Evolutionary conservation across 2,329 filamentous ascomycete species (phyloP).

Genomic region (Xylaria polymorpha): DNA sequence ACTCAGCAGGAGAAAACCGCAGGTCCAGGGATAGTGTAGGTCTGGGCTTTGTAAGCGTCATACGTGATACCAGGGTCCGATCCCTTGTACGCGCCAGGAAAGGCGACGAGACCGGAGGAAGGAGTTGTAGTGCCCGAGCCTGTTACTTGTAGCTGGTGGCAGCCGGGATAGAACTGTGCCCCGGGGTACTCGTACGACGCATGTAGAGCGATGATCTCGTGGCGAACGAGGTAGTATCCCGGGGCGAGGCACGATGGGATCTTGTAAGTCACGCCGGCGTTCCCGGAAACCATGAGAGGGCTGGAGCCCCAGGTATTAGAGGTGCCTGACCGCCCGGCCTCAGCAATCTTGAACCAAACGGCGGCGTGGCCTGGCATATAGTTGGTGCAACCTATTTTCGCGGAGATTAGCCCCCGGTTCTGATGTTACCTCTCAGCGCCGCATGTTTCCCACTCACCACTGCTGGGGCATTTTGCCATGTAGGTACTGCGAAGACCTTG

Average conservation of each 20-base stretch:
- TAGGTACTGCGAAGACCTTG: slow-evolving; percentile 56
- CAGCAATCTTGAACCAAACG: slow-evolving; percentile 68
- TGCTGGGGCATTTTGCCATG: slow-evolving; percentile 67
- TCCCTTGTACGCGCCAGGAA: slow-evolving; percentile 65
- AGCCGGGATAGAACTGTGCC: slow-evolving; percentile 68
- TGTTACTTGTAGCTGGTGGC: slow-evolving; percentile 67
- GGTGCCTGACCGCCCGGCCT: slow-evolving; percentile 62
- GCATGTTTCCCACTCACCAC: slow-evolving; percentile 49
- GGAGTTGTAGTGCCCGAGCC: slow-evolving; percentile 59
- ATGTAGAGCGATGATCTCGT: slow-evolving; percentile 68
- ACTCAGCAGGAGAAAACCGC: slow-evolving; percentile 60
- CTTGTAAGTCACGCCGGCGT: slow-evolving; percentile 61
- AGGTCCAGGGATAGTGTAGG: slow-evolving; percentile 62
- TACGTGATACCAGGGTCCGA: slow-evolving; percentile 64
- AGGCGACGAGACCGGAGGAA: slow-evolving; percentile 56
- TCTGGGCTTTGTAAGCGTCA: slow-evolving; percentile 60
- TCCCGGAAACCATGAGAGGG: slow-evolving; percentile 57
- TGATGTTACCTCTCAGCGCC: background rate
- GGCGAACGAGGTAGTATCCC: slow-evolving; percentile 68
- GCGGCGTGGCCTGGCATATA: slow-evolving; percentile 48
- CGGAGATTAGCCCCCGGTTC: background rate
- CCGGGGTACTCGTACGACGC: slow-evolving; percentile 54
- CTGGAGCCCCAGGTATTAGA: slow-evolving; percentile 62
- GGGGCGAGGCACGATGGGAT: slow-evolving; percentile 64
- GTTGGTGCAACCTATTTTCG: slow-evolving; percentile 37